Evolutionary conservation across 148 eudicot species (phyloP).

Genomic region (Rhododendron molle): DNA sequence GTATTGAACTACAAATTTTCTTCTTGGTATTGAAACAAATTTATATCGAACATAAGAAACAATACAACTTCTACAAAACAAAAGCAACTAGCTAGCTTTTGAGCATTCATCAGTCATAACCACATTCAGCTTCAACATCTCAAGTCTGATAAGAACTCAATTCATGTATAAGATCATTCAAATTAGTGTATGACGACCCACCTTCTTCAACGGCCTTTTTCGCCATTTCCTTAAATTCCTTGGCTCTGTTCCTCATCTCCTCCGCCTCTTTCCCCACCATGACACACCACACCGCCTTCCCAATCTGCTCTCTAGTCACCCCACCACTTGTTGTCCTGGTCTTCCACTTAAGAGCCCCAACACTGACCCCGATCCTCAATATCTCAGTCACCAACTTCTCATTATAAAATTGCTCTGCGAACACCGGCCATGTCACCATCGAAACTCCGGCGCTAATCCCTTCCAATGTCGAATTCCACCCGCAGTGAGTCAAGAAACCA

Average conservation of each 20-base stretch:
- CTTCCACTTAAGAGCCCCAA: slow-evolving; percentile 27
- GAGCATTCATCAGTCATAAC: neutral
- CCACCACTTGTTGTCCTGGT: neutral
- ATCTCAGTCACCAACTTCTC: slow-evolving; percentile 36
- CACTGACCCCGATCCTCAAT: slow-evolving; percentile 28
- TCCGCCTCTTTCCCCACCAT: slow-evolving; percentile 38
- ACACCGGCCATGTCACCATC: slow-evolving; percentile 35
- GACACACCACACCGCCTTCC: slow-evolving; percentile 19
- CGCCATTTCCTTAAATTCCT: slow-evolving; percentile 30
- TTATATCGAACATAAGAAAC: neutral
- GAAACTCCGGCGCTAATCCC: slow-evolving; percentile 27
- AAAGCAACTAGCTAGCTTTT: neutral
- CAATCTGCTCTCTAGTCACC: slow-evolving; percentile 15
- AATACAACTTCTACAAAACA: neutral
- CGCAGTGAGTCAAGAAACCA: slow-evolving; percentile 37
- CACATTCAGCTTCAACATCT: neutral
- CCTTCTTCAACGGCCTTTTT: slow-evolving; percentile 33
- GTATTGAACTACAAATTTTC: too few species aligned
- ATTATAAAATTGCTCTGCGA: slow-evolving; percentile 32
- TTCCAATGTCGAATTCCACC: slow-evolving; percentile 40
- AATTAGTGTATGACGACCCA: slow-evolving; percentile 35
- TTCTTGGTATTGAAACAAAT: too few species aligned
- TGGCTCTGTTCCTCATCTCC: slow-evolving; percentile 29
- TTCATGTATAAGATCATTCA: slow-evolving; percentile 22
- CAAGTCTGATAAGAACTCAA: neutral